Evolutionary conservation across 805 yeast species (phyloP).

Genomic region (Candida germanica): DNA sequence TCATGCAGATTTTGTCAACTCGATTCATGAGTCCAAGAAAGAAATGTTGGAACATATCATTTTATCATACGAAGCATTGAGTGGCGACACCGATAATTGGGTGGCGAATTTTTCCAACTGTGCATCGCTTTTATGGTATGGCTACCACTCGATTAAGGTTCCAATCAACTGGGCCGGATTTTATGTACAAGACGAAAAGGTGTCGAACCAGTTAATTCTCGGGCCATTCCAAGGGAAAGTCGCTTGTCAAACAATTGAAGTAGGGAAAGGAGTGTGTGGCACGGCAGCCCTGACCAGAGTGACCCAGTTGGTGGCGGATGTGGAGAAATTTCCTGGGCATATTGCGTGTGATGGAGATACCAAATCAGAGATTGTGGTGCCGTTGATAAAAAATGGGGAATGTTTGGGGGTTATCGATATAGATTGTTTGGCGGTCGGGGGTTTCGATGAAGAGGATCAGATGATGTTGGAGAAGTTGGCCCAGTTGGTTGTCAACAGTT

Average conservation of each 20-base stretch:
- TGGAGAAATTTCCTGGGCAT: constrained; percentile 80
- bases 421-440: constrained; percentile 65
- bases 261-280: constrained; percentile 93
- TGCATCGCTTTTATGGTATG: constrained; percentile 84
- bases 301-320: constrained; percentile 79
- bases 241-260: constrained; percentile 79
- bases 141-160: constrained; percentile 58
- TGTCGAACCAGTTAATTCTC: constrained; percentile 50
- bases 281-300: constrained; percentile 56
- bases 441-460: constrained; percentile 66
- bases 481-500: constrained; percentile 45
- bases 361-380: constrained; percentile 89
- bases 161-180: constrained; percentile 93
- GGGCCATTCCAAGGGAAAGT: constrained; percentile 98
- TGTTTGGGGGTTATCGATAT: constrained; percentile 80
- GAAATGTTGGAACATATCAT: constrained; percentile 60
- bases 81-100: constrained; percentile 71
- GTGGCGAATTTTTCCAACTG: constrained; percentile 86
- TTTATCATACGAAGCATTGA: constrained; percentile 62
- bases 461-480: constrained; percentile 60
- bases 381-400: constrained; percentile 46
- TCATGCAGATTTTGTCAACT: constrained; percentile 73
- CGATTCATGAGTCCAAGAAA: constrained; percentile 31
- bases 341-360: constrained; percentile 98
- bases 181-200: constrained; percentile 52